Evolutionary conservation across 495 filamentous ascomycete species (phyloP).

Genomic region (Penicillium herquei): DNA sequence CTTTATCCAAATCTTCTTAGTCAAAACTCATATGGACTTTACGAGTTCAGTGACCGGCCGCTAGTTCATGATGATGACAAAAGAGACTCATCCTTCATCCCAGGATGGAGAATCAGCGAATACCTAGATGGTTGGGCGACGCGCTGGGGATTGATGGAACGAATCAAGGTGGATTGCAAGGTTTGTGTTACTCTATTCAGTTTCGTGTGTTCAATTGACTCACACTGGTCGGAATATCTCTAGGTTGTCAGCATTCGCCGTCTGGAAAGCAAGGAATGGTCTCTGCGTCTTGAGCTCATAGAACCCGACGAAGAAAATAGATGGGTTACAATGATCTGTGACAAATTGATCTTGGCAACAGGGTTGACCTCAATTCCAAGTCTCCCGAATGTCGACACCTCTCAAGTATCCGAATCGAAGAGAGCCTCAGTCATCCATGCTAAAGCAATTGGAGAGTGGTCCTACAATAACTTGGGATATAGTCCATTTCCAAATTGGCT

Average conservation of each 20-base stretch:
- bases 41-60: slow-evolving; percentile 56
- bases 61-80: slow-evolving; percentile 39
- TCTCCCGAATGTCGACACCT: slow-evolving; percentile 27
- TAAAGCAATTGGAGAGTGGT: slow-evolving; percentile 32
- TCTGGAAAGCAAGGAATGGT: slow-evolving; percentile 26
- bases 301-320: background rate
- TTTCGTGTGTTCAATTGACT: background rate
- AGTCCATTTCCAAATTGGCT: slow-evolving; percentile 16
- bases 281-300: slow-evolving; percentile 16
- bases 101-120: slow-evolving; percentile 58
- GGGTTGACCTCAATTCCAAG: slow-evolving; percentile 61
- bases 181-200: slow-evolving; percentile 31
- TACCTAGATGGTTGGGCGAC: slow-evolving; percentile 62
- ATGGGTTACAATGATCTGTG: slow-evolving; percentile 34
- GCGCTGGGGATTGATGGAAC: slow-evolving; percentile 48
- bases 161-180: slow-evolving; percentile 51
- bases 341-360: slow-evolving; percentile 65
- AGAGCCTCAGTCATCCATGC: slow-evolving; percentile 47
- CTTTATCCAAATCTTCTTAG: slow-evolving; percentile 53
- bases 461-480: slow-evolving; percentile 31
- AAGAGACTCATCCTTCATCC: slow-evolving; percentile 50
- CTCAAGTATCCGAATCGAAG: slow-evolving; percentile 12
- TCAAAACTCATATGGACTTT: slow-evolving; percentile 35
- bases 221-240: background rate
- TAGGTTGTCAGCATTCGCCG: slow-evolving; percentile 28